Evolutionary conservation across 352 stramenopile genomes (phyloP).

Genomic region (Phytophthora capsici): DNA sequence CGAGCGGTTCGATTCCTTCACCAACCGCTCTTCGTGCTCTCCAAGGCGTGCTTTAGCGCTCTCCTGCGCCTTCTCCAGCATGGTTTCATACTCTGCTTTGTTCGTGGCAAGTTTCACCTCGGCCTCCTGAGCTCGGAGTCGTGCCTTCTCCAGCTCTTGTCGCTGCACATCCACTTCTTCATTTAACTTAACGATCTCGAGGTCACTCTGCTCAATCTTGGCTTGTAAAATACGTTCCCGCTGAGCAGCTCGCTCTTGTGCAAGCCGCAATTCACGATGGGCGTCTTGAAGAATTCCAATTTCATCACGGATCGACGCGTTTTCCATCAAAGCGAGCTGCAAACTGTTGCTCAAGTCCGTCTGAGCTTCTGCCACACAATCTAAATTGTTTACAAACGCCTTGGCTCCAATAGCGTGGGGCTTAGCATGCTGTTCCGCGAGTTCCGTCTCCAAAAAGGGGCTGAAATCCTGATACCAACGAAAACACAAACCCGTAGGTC

Average conservation of each 20-base stretch:
- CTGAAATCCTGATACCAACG: slow-evolving; percentile 85
- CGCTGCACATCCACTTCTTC: slow-evolving; percentile 45
- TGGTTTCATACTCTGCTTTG: slow-evolving; percentile 50
- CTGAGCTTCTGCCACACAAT: slow-evolving; percentile 68
- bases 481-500: slow-evolving; percentile 76
- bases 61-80: slow-evolving; percentile 56
- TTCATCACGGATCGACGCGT: slow-evolving; percentile 77
- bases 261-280: slow-evolving; percentile 50
- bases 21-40: slow-evolving; percentile 68
- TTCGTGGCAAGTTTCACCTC: slow-evolving; percentile 42
- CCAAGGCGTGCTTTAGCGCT: slow-evolving; percentile 53
- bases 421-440: slow-evolving; percentile 43
- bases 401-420: slow-evolving; percentile 18
- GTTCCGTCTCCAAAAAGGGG: slow-evolving; percentile 71
- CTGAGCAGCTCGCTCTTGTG: slow-evolving; percentile 34
- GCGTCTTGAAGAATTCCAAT: slow-evolving; percentile 59
- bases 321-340: slow-evolving; percentile 76
- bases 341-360: slow-evolving; percentile 65
- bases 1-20: slow-evolving; percentile 81
- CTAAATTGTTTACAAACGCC: slow-evolving; percentile 56
- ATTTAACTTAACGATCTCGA: slow-evolving; percentile 48
- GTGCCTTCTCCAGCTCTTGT: slow-evolving; percentile 43
- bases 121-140: slow-evolving; percentile 41
- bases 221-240: slow-evolving; percentile 35
- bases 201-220: slow-evolving; percentile 47